Evolutionary conservation across 2,329 filamentous ascomycete species (phyloP), one percentile per base, ranked within the genome.

Genomic region (Hirsutella rhossiliensis): DNA sequence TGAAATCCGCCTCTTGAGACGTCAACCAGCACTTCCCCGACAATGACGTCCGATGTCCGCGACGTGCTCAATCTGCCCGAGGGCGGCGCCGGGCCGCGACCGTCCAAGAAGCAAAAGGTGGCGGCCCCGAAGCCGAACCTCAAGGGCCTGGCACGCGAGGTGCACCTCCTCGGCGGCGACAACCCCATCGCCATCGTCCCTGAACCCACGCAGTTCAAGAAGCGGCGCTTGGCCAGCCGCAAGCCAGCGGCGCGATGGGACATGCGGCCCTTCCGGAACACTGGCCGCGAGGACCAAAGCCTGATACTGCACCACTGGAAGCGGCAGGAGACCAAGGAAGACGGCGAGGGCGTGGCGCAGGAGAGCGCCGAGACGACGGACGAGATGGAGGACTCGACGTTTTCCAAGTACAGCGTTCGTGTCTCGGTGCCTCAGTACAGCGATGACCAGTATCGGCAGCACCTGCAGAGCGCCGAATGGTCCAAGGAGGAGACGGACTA

Each of bases 401-500:
- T 92, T 63, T 79, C 86, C 40, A 94, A 90, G 59, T 97, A 84
- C 72, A 94, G 96, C 58, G 80, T 94, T 44, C 75, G 82, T 50
- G 77, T 90, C 13, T 75, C 83, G 4, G 72, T 88, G 31, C 87
- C 89, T 1, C 73, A 80, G 47, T 97, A 97, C 63, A 87, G 78
- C 48, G 84, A 94, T 50, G 86, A 89, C 49, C 83, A 94, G 60
- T 98, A 98, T 64, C 76, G 82, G 47, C 72, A 78, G 45, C 78
- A 84, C 48, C 65, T 98, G 42, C 75, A 80, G 53, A 83, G 73
- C 56, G 69, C 78, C 13, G 81, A 90, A 53, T 98, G 92, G 92
- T 82, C 84, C 13, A 87, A 84, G 56, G 83, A 92, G 54, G 92
- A 98, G 65, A 98, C 92, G 9, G 88, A 96, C 59, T 96, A 96